These are phyloP conservation scores for Cochlearia excelsa DNA, from an alignment of 345 rosid genomes.

Conservation along the genomic window DNA sequence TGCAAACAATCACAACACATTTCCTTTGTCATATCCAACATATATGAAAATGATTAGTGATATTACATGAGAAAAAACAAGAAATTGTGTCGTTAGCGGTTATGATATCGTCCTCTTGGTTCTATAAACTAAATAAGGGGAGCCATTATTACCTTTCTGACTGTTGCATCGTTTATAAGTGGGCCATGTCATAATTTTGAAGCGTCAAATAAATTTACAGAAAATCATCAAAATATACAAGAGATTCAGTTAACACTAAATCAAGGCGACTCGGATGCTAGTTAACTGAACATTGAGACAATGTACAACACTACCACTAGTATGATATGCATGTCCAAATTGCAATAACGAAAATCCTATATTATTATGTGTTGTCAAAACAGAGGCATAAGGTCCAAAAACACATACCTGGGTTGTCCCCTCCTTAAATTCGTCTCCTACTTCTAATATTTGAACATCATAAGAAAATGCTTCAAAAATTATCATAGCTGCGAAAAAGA, in stretches of 20 bases:
- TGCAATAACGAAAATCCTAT: background rate
- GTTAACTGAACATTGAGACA: constrained; percentile 1
- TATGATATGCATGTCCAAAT: constrained; percentile 10
- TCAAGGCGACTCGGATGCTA: constrained; percentile 12
- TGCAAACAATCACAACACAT: constrained; percentile 32
- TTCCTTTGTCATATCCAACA: constrained; percentile 7
- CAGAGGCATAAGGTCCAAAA: background rate
- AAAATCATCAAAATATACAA: constrained; percentile 9
- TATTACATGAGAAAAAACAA: constrained; percentile 40
- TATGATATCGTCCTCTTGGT: constrained; percentile 81
- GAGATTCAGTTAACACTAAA: constrained; percentile 11
- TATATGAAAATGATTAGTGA: background rate
- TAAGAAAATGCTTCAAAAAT: constrained; percentile 73
- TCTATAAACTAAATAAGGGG: constrained; percentile 64
- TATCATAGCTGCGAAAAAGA: constrained; percentile 62
- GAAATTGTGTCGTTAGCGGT: constrained; percentile 84
- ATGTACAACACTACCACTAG: background rate
- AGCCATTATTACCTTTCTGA: constrained; percentile 69
- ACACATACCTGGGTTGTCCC: constrained; percentile 63
- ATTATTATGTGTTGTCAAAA: constrained; percentile 1
- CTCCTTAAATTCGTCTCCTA: constrained; percentile 85
- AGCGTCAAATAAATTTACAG: constrained; percentile 8
- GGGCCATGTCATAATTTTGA: constrained; percentile 64
- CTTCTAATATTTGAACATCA: constrained; percentile 79
- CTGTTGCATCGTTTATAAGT: constrained; percentile 86